A percentile compares a stretch with the other conserved stretches of the same genome.
Conservation (phyloP, 176 grass and related monocot genomes). For the Zea mays region Zm-B73-REFERENCE-NAM-5.0 NC_050096.1:264673501-264674000, state of each 20-base stretch:
- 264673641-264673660: too few species aligned
- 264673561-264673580: too few species aligned
- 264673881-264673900: conserved; percentile 13
- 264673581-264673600: too few species aligned
- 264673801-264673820: neutral
- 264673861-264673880: neutral
- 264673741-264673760: neutral
- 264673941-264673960: neutral
- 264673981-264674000: neutral
- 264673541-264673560: too few species aligned
- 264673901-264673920: conserved; percentile 14
- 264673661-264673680: too few species aligned
- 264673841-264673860: neutral
- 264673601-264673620: too few species aligned
- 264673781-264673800: neutral
- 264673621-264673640: too few species aligned
- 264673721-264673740: neutral
- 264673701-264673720: too few species aligned
- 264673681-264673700: too few species aligned
- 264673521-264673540: too few species aligned
- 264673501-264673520: too few species aligned
- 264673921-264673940: neutral
- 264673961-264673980: neutral
- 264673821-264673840: neutral
- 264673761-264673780: conserved; percentile 4